A percentile compares a stretch with the other conserved stretches of the same genome.
phyloP scores from a whole-genome alignment of 306 rosid genomes.

The Alnus glutinosa region DNA sequence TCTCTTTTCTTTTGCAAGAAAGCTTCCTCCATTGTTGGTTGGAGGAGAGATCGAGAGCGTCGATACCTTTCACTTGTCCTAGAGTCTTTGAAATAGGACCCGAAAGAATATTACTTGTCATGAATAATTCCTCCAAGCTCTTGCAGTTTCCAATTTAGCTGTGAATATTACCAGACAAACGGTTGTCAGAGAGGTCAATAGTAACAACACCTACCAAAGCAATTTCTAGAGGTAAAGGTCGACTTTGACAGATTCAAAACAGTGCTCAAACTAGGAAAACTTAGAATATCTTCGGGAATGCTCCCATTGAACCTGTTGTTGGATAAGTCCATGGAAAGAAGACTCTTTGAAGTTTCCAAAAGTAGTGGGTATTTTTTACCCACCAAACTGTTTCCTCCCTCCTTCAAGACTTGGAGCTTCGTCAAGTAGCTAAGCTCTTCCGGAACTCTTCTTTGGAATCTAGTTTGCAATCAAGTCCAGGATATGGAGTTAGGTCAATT shows the following conservation, averaged over 20 bases:
- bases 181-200: constrained; percentile 62
- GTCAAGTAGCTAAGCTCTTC: constrained; percentile 37
- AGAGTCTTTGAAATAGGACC: constrained; percentile 58
- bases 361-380: no score
- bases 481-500: constrained; percentile 38
- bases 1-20: no score
- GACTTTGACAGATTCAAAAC: constrained; percentile 58
- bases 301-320: no score
- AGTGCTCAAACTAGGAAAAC: constrained; percentile 49
- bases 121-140: constrained; percentile 54
- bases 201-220: constrained; percentile 31
- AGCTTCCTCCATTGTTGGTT: constrained; percentile 38
- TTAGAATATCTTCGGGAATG: constrained; percentile 45
- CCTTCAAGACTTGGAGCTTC: constrained; percentile 46
- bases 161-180: constrained; percentile 51
- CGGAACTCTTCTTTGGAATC: constrained; percentile 39
- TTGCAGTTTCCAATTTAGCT: constrained; percentile 47
- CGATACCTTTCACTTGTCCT: constrained; percentile 55
- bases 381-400: no score
- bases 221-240: constrained; percentile 59
- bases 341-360: no score
- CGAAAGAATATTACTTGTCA: constrained; percentile 53
- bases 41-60: constrained; percentile 61
- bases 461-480: constrained; percentile 51
- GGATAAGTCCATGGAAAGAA: no score